Evolutionary conservation across 2,329 filamentous ascomycete genomes (phyloP), one percentile per base, ranked within the genome.

Genomic region (Aspergillus sp.): DNA sequence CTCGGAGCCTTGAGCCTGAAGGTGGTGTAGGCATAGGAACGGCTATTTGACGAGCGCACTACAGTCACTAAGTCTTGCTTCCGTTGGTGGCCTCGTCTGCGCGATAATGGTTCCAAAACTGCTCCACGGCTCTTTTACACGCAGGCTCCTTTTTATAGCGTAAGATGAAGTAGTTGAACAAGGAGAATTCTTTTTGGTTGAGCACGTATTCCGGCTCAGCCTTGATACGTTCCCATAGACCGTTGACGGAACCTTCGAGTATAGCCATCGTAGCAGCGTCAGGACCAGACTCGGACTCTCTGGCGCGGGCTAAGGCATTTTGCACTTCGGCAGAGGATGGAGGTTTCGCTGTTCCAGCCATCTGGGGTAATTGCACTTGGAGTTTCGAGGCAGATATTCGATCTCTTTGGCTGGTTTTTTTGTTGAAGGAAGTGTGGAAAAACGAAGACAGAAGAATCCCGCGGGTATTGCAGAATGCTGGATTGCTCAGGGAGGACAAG

Each of bases 141-240:
- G 84, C 70, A 25, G 76, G 71, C 15, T 78, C 78, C 61, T 85
- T 84, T 30, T 79, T 74, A 71, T 89, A 92, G 9, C 89, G 85
- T 63, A 84, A 77, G 63, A 90, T 88, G 75, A 90, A 94, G 76
- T 89, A 94, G 80, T 95, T 96, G 85, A 96, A 92, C 62, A 96
- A 83, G 57, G 90, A 87, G 70, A 95, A 96, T 77, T 96, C 91
- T 75, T 91, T 87, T 63, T 84, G 81, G 36, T 81, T 87, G 80
- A 96, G 87, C 65, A 95, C 76, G 75, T 94, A 96, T n/a, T 81
- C 73, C 1, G 90, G 90, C 32, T 88, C 80, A 3, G 81, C 80
- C 68, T 87, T 78, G 59, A 96, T 83, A 67, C 86, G 88, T 47
- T 72, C 73, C 90, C 91, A 94, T 64, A 93, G 85, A 63, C 84